These are phyloP conservation scores for Camellia granthamiana DNA, from an alignment of 148 eudicot species.

Conservation along the genomic window DNA sequence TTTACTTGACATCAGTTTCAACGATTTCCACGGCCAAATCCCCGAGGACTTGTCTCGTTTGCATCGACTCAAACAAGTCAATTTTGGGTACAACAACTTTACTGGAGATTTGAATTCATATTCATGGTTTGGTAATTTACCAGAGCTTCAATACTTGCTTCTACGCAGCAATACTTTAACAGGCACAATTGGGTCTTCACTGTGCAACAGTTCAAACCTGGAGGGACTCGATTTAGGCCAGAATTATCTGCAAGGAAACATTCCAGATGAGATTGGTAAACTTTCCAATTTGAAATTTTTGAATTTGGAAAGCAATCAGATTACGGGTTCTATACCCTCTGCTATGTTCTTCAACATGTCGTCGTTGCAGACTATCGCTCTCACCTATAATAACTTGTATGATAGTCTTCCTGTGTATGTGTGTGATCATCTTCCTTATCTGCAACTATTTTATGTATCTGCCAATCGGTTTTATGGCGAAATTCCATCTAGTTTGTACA, in stretches of 20 bases:
- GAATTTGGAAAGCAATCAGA: background rate
- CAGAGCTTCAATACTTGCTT: too few relatives aligned
- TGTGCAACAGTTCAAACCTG: background rate
- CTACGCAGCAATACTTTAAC: too few relatives aligned
- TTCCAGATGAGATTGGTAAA: background rate
- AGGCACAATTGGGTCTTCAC: too few relatives aligned
- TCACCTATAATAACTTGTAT: background rate
- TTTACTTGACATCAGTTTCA: background rate
- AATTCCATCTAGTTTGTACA: too few relatives aligned
- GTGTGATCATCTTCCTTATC: background rate
- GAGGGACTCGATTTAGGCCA: background rate
- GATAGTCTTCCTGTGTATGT: background rate
- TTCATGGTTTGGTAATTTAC: too few relatives aligned
- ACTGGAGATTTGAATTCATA: background rate
- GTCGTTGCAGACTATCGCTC: background rate
- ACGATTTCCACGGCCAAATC: slow-evolving; percentile 8
- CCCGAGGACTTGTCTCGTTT: background rate
- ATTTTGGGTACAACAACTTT: background rate
- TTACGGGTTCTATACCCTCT: slow-evolving; percentile 20
- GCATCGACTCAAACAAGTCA: background rate
- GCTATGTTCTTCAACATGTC: slow-evolving; percentile 9
- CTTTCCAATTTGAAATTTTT: background rate
- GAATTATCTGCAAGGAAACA: background rate
- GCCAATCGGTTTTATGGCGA: background rate
- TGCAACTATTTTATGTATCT: background rate